Percentiles rank a stretch among this genome's conserved stretches.
Conservation (phyloP, 1,284 basidiomycete genomes). For the Anthracocystis walkeri region DNA sequence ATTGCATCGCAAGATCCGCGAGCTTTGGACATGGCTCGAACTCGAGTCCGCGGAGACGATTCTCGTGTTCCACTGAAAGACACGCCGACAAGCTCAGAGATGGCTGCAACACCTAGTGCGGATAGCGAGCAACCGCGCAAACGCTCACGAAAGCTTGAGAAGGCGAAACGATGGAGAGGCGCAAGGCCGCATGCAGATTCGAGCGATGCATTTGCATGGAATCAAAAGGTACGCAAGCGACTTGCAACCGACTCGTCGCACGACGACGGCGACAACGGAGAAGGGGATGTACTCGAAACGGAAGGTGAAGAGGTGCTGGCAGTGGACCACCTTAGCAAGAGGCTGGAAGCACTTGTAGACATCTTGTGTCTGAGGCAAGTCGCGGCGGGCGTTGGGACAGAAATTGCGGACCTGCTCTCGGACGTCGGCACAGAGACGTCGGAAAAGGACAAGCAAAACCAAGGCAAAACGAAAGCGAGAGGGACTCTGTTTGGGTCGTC, state of each 20-base stretch:
- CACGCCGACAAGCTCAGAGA: background rate
- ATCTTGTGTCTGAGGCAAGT: conserved; percentile 48
- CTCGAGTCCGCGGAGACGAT: conserved; percentile 3
- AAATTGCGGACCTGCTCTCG: conserved; percentile 32
- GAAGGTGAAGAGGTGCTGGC: conserved; percentile 30
- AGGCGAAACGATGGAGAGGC: conserved; percentile 42
- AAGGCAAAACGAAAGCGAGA: background rate
- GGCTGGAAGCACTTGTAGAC: conserved; percentile 49
- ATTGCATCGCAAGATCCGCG: conserved; percentile 42
- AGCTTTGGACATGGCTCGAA: conserved; percentile 32
- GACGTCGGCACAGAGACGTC: conserved; percentile 6
- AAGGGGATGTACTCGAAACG: conserved; percentile 32
- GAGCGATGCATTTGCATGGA: conserved; percentile 47
- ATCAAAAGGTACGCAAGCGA: conserved; percentile 19
- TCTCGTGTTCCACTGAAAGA: background rate
- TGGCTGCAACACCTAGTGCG: background rate
- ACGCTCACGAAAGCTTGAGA: conserved; percentile 44
- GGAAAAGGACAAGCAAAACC: background rate
- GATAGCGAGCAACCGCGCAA: conserved; percentile 22
- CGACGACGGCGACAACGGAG: conserved; percentile 21
- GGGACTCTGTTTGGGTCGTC: conserved; percentile 36
- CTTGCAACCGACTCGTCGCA: conserved; percentile 26
- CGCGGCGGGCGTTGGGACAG: conserved; percentile 30
- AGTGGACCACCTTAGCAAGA: conserved; percentile 40
- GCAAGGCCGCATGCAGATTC: conserved; percentile 20